A percentile compares a stretch with the other conserved stretches of the same genome.
phyloP scores from a whole-genome alignment of 139 green algal genomes.

The Yamagishiella unicocca region DNA sequence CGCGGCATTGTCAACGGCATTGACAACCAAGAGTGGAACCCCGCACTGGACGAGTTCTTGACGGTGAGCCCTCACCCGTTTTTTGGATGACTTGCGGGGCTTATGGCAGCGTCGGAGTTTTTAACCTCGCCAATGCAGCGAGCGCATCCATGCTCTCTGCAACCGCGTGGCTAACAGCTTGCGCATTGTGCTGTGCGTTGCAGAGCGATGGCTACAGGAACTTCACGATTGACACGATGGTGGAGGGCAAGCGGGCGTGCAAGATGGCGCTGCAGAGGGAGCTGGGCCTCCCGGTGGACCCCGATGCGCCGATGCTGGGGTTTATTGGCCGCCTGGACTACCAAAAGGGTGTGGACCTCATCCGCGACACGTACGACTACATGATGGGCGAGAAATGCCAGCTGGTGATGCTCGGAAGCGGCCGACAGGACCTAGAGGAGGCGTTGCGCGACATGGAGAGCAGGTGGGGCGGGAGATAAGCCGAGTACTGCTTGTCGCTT shows the following conservation, averaged over 20 bases:
- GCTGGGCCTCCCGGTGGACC: constrained; percentile 91
- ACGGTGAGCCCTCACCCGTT: constrained; percentile 53
- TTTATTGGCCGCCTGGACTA: constrained; percentile 96
- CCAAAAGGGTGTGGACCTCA: constrained; percentile 99
- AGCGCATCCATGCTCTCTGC: too few species aligned
- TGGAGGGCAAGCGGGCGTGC: constrained; percentile 86
- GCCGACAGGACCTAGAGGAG: constrained; percentile 91
- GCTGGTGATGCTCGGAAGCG: constrained; percentile 95
- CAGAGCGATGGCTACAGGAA: constrained; percentile 84
- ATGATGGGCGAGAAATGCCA: constrained; percentile 87
- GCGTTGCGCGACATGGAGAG: constrained; percentile 80
- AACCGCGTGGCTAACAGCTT: background rate
- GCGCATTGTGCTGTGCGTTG: background rate
- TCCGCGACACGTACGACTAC: constrained; percentile 91
- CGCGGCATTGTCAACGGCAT: constrained; percentile 97
- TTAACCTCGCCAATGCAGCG: too few species aligned
- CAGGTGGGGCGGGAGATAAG: constrained; percentile 46
- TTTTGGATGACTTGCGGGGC: too few species aligned
- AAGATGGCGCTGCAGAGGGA: constrained; percentile 92
- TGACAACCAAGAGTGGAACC: constrained; percentile 78
- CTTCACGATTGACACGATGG: constrained; percentile 73
- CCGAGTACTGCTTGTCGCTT: too few species aligned
- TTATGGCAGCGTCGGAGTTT: too few species aligned
- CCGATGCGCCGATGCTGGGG: constrained; percentile 87
- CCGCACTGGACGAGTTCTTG: constrained; percentile 62